Evolutionary conservation across 208 protist genomes (phyloP).

Genomic region (Leishmania gerbilli): DNA sequence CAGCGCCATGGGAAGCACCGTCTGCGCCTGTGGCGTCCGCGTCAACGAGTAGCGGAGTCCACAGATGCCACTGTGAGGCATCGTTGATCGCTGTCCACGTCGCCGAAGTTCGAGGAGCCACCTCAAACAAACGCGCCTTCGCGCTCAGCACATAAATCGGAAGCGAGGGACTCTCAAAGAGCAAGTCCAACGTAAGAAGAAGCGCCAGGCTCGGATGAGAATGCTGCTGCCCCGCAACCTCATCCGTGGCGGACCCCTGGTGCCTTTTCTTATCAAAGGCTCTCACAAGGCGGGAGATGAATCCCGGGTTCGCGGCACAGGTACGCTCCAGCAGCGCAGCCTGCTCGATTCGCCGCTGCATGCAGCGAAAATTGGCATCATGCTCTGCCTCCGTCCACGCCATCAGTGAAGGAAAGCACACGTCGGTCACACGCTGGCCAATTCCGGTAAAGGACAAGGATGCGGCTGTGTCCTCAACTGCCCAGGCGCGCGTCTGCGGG

Average conservation of each 20-base stretch:
- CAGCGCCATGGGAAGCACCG: background rate
- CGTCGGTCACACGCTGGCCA: slow-evolving; percentile 75
- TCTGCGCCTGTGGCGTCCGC: background rate
- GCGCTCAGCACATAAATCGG: slow-evolving; percentile 81
- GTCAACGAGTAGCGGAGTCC: slow-evolving; percentile 38
- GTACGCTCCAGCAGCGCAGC: slow-evolving; percentile 57
- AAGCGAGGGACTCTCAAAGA: slow-evolving; percentile 67
- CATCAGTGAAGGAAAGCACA: slow-evolving; percentile 78
- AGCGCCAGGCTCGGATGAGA: slow-evolving; percentile 24
- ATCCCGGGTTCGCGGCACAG: slow-evolving; percentile 23
- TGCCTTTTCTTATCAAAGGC: slow-evolving; percentile 11
- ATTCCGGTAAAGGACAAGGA: slow-evolving; percentile 55
- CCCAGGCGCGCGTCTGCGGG: background rate
- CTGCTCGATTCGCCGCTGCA: slow-evolving; percentile 50
- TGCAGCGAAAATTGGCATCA: slow-evolving; percentile 40
- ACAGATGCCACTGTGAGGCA: slow-evolving; percentile 16
- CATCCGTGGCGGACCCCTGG: background rate
- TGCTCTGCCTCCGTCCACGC: slow-evolving; percentile 72
- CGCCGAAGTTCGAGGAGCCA: slow-evolving; percentile 6
- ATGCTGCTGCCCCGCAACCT: background rate
- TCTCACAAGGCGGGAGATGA: slow-evolving; percentile 39
- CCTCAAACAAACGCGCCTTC: slow-evolving; percentile 59
- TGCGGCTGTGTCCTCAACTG: slow-evolving; percentile 3
- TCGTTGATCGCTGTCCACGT: background rate
- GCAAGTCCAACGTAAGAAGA: slow-evolving; percentile 73